phyloP scores from a whole-genome alignment of 495 filamentous ascomycete genomes.

The Xylaria intraflava region DNA sequence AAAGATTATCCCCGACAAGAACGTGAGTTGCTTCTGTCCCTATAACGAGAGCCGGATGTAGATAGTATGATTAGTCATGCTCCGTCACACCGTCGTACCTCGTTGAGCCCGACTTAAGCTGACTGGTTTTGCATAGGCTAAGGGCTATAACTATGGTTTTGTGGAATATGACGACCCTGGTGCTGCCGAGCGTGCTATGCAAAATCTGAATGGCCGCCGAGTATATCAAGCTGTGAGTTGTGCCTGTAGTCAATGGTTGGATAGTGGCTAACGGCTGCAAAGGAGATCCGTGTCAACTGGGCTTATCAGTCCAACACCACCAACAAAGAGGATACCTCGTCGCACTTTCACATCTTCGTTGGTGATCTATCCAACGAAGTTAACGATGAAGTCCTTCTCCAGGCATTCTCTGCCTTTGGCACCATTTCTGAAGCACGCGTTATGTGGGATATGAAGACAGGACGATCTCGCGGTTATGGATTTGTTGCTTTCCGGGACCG shows the following conservation, averaged over 20 bases:
- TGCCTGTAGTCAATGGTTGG: background rate
- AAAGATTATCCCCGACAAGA: slow-evolving; percentile 99
- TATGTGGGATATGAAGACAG: slow-evolving; percentile 99
- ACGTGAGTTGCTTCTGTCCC: slow-evolving; percentile 52
- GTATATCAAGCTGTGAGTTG: slow-evolving; percentile 84
- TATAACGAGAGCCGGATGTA: slow-evolving; percentile 2
- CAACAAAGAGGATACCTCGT: slow-evolving; percentile 96
- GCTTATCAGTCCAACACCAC: slow-evolving; percentile 94
- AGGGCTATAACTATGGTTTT: slow-evolving; percentile 99
- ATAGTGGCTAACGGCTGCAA: slow-evolving; percentile 17
- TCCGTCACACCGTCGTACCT: background rate
- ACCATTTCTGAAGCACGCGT: slow-evolving; percentile 97
- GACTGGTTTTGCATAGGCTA: slow-evolving; percentile 49
- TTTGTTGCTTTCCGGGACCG: slow-evolving; percentile 98
- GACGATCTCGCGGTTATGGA: slow-evolving; percentile 92
- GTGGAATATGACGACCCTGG: slow-evolving; percentile 98
- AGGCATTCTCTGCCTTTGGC: slow-evolving; percentile 96
- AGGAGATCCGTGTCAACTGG: slow-evolving; percentile 99
- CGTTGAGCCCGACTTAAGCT: background rate
- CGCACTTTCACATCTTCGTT: slow-evolving; percentile 99
- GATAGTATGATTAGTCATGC: background rate
- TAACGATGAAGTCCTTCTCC: slow-evolving; percentile 89
- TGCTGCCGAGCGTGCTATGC: slow-evolving; percentile 93
- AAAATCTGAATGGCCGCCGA: slow-evolving; percentile 87
- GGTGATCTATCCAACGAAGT: slow-evolving; percentile 98